These are phyloP conservation scores for Polygonum aviculare DNA, from an alignment of 148 eudicot species.

Conservation along the genomic window DNA sequence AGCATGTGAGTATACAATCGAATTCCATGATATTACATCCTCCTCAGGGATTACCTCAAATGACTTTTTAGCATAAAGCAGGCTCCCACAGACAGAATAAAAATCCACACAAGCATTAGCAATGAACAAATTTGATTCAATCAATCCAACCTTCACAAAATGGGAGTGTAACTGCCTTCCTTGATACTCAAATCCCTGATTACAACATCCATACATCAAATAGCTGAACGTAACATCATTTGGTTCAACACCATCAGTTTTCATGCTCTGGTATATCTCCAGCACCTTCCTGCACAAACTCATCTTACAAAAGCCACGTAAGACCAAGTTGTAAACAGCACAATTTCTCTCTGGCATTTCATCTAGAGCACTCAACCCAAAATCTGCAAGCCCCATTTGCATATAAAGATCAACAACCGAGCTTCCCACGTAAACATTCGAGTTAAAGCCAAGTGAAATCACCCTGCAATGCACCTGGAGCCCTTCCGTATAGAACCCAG, in stretches of 20 bases:
- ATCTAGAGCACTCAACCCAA: constrained; percentile 43
- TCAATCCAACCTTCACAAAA: constrained; percentile 51
- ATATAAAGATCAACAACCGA: constrained; percentile 62
- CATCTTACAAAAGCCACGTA: constrained; percentile 54
- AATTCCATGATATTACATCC: constrained; percentile 84
- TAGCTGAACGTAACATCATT: constrained; percentile 65
- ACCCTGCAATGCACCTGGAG: constrained; percentile 63
- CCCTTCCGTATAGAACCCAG: constrained; percentile 39
- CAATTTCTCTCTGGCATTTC: constrained; percentile 40
- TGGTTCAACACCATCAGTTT: constrained; percentile 41
- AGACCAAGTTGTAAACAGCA: constrained; percentile 37
- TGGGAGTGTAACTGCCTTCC: constrained; percentile 64
- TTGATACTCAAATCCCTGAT: constrained; percentile 40
- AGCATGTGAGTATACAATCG: constrained; percentile 49
- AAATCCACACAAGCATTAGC: constrained; percentile 78
- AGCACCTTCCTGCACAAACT: constrained; percentile 41
- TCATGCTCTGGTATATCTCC: constrained; percentile 27
- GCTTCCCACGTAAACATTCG: constrained; percentile 49
- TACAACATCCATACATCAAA: constrained; percentile 56
- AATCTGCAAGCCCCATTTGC: constrained; percentile 43
- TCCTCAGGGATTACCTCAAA: constrained; percentile 48
- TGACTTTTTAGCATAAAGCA: constrained; percentile 39
- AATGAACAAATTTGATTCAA: constrained; percentile 43
- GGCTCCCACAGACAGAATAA: constrained; percentile 61
- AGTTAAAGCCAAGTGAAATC: constrained; percentile 39